Evolutionary conservation across 257 asterid genomes (phyloP).

Genomic region (Prunella vulgaris): DNA sequence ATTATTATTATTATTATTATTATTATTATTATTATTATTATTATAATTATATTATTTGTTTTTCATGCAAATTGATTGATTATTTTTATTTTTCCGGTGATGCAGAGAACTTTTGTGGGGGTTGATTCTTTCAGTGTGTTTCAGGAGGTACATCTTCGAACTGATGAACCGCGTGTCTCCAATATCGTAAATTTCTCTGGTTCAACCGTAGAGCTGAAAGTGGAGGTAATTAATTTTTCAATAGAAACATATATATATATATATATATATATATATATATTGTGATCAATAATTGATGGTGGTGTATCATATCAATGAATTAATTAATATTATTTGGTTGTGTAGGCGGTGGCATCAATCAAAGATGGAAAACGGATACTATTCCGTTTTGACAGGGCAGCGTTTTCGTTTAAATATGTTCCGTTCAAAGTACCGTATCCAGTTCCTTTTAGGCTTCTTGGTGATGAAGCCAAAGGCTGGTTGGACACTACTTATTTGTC

Average conservation of each 20-base stretch:
- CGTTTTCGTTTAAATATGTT: conserved; percentile 71
- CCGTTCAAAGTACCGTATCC: conserved; percentile 96
- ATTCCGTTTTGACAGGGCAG: conserved; percentile 88
- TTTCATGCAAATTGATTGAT: neutral
- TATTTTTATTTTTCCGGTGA: neutral
- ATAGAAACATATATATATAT: too few relatives aligned
- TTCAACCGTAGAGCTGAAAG: conserved; percentile 76
- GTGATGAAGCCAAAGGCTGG: conserved; percentile 98
- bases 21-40: too few relatives aligned
- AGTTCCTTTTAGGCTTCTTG: conserved; percentile 85
- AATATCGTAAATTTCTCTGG: conserved; percentile 80
- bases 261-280: too few relatives aligned
- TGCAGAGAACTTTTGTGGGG: conserved; percentile 93
- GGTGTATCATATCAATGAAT: too few relatives aligned
- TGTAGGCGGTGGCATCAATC: conserved; percentile 72
- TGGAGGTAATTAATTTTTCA: conserved; percentile 90
- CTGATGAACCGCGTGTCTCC: conserved; percentile 79
- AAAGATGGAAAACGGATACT: conserved; percentile 67
- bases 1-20: neutral
- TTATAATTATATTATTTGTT: neutral
- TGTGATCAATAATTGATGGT: too few relatives aligned
- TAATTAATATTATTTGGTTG: neutral
- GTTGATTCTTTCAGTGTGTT: conserved; percentile 80
- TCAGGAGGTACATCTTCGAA: conserved; percentile 82
- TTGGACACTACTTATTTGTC: conserved; percentile 89